Evolutionary conservation across 257 asterid species (phyloP), one percentile per base, ranked within the genome.

Genomic region (Scutellaria baicalensis): DNA sequence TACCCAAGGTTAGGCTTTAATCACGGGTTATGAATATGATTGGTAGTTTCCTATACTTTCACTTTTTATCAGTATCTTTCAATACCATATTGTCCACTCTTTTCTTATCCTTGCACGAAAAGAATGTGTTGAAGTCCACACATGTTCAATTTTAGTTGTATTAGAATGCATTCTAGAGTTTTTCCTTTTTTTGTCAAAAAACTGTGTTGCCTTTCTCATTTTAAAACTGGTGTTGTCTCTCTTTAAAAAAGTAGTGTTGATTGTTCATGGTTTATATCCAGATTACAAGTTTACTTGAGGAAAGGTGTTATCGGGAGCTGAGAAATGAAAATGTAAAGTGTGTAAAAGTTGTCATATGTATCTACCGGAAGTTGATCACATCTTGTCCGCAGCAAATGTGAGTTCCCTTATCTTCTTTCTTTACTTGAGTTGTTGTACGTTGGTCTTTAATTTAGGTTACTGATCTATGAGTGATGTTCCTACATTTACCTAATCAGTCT

Each of bases 341-440:
- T 68, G 95, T 88, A 27, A 85, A 85, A 81, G 81, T 69, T 65
- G 85, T 88, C 77, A 82, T 88, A 75, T 85, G 86, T 72, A 75
- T 88, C 56, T 88, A 85, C 83, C 81, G 89, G 78, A 88, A 84
- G 81, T 80, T 88, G 84, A 69, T 85, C 66, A 39, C 76, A 66
- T 75, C 92, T 67, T 88, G 95, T 83, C 88, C 78, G 77, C 87
- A 84, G 74, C 92, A 88, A 82, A 88, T 88, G 95, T 88, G 85
- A 88, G 95, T 81, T 77, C 74, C 69, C n/a, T 58, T 52, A 70
- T 72, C 71, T 40, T 27, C 36, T 65, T 70, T 36, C 63, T 52
- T 65, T 70, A 71, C 27, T 54, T 74, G 67, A 69, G 23, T 61
- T 70, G 38, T 62, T 64, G 55, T 9, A 20, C 45, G 9, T 14